A percentile compares a stretch with the other conserved stretches of the same genome.
These are phyloP conservation scores for Tothia fuscella DNA, from an alignment of 2,329 filamentous ascomycete species.

Conservation along the genomic window DNA sequence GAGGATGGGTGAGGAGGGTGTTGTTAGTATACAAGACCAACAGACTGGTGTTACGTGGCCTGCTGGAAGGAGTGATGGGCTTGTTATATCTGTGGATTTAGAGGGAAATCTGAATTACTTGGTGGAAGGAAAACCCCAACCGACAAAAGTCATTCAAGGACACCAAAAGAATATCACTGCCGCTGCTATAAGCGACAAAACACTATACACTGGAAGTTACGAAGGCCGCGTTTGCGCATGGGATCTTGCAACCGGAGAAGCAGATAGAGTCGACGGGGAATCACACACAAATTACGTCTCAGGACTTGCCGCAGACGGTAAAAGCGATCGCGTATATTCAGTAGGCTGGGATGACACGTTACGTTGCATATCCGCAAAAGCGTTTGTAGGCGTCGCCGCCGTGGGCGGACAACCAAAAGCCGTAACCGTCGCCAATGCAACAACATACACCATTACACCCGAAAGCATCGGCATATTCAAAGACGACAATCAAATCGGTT, in stretches of 20 bases:
- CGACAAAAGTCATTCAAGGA: slow-evolving; percentile 63
- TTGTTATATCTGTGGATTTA: slow-evolving; percentile 83
- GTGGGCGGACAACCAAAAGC: slow-evolving; percentile 73
- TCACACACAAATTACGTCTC: slow-evolving; percentile 77
- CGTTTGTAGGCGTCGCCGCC: slow-evolving; percentile 60
- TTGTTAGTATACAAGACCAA: slow-evolving; percentile 64
- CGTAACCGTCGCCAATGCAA: slow-evolving; percentile 42
- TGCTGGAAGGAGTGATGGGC: slow-evolving; percentile 64
- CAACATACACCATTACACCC: slow-evolving; percentile 38
- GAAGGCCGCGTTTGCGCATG: slow-evolving; percentile 80
- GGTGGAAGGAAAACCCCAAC: slow-evolving; percentile 55
- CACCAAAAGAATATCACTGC: slow-evolving; percentile 89
- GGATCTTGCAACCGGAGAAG: slow-evolving; percentile 60
- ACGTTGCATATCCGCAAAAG: slow-evolving; percentile 64
- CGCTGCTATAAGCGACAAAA: slow-evolving; percentile 48
- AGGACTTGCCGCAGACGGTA: slow-evolving; percentile 48
- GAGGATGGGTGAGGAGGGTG: slow-evolving; percentile 66
- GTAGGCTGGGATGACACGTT: slow-evolving; percentile 92
- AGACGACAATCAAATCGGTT: slow-evolving; percentile 43
- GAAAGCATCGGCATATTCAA: slow-evolving; percentile 48
- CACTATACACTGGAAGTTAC: slow-evolving; percentile 80
- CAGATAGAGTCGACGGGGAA: slow-evolving; percentile 63
- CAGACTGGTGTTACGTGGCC: slow-evolving; percentile 94
- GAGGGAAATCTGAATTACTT: slow-evolving; percentile 87
- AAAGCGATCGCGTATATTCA: slow-evolving; percentile 53